Conservation (phyloP, 108 stramenopile genomes). For the Nitzschia sp. region DNA sequence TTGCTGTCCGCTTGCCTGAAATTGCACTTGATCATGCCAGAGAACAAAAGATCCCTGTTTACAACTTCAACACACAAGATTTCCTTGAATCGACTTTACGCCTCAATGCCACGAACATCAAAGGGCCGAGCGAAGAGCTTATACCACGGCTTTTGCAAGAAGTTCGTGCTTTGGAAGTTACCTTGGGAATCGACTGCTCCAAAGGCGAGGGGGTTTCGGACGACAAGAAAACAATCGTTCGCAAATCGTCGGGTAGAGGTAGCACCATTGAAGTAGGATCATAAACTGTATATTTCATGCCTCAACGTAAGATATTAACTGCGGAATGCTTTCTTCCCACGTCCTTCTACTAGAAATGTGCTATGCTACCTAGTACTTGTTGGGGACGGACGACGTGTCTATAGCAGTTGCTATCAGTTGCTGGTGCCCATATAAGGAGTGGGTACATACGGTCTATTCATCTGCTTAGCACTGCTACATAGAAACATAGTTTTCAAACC, state of each 20-base stretch:
- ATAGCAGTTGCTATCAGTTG: too few relatives aligned
- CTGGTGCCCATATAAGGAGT: too few relatives aligned
- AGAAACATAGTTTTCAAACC: too few relatives aligned
- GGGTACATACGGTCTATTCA: too few relatives aligned
- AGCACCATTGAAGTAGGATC: too few relatives aligned
- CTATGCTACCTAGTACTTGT: too few relatives aligned
- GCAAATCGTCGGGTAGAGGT: background rate
- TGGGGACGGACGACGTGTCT: too few relatives aligned
- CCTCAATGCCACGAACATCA: slow-evolving; percentile 59
- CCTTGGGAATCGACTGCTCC: slow-evolving; percentile 11
- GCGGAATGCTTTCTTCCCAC: too few relatives aligned
- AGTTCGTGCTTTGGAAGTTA: slow-evolving; percentile 17
- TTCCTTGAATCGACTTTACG: slow-evolving; percentile 41
- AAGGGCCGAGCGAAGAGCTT: slow-evolving; percentile 45
- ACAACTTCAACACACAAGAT: slow-evolving; percentile 67
- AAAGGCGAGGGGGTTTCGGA: slow-evolving; percentile 1
- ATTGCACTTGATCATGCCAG: slow-evolving; percentile 66
- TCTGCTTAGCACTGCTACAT: too few relatives aligned
- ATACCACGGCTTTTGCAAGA: slow-evolving; percentile 29
- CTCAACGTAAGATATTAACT: too few relatives aligned
- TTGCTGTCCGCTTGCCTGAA: slow-evolving; percentile 55
- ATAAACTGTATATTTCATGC: too few relatives aligned
- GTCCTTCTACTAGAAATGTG: too few relatives aligned
- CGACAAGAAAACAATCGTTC: background rate
- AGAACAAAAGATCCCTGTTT: slow-evolving; percentile 42